A percentile compares a stretch with the other conserved stretches of the same genome.
Evolutionary conservation across 768 basidiomycete genomes (phyloP).

Genomic region (Royoungia palumana): DNA sequence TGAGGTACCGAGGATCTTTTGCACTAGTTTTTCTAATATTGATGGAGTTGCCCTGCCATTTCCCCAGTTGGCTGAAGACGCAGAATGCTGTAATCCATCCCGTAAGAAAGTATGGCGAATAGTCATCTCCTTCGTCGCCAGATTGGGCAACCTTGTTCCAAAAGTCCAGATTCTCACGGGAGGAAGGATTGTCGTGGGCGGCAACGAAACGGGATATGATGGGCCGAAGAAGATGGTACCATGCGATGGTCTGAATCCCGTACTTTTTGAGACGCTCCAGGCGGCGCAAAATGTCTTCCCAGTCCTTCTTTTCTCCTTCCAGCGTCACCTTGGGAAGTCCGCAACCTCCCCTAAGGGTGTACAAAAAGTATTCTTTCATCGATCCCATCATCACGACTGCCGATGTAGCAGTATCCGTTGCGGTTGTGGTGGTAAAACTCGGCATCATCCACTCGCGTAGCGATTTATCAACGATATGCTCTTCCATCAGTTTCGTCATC

Average conservation of each 20-base stretch:
- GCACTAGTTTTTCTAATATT: conserved; percentile 27
- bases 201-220: conserved; percentile 36
- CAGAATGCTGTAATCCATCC: conserved; percentile 44
- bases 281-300: conserved; percentile 33
- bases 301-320: conserved; percentile 40
- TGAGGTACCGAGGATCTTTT: conserved; percentile 23
- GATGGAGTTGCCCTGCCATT: conserved; percentile 31
- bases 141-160: conserved; percentile 36
- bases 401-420: conserved; percentile 34
- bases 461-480: conserved; percentile 19
- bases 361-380: conserved; percentile 39
- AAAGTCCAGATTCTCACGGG: conserved; percentile 33
- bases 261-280: conserved; percentile 39
- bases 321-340: conserved; percentile 47
- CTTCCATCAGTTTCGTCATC: conserved; percentile 24
- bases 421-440: conserved; percentile 43
- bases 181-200: conserved; percentile 33
- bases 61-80: conserved; percentile 28
- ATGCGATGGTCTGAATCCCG: conserved; percentile 35
- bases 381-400: conserved; percentile 43
- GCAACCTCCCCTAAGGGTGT: conserved; percentile 30
- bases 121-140: conserved; percentile 22
- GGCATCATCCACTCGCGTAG: conserved; percentile 43
- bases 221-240: conserved; percentile 40
- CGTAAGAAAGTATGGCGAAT: conserved; percentile 24